Evolutionary conservation across 768 basidiomycete species (phyloP), one percentile per base, ranked within the genome.

Genomic region (Kwoniella sp.): DNA sequence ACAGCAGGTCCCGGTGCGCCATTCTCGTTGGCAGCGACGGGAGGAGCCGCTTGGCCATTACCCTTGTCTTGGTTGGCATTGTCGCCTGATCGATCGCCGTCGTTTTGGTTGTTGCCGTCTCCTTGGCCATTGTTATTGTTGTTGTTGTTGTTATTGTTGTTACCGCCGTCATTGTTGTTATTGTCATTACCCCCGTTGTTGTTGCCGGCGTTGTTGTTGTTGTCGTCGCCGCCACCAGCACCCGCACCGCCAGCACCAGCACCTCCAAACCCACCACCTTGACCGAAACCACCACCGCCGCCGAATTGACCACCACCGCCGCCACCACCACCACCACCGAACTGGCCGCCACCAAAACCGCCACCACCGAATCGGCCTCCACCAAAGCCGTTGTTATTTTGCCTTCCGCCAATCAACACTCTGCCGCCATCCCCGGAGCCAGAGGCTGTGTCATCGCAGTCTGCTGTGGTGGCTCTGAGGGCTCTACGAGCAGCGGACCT

Each of bases 1-100:
- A 71, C 73, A 30, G 64, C 57, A 19, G 67, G 68, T 33, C 72
- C 72, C n/a, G 72, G 57, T 40, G 53, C 22, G 24, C 61, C 59
- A 50, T 54, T 60, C 63, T 64, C 55, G 40, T 61, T 54, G 22
- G 58, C 58, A 37, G 58, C 65, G 8, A 60, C 58, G 2, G 65
- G 52, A 44, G 40, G 40, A n/a, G n/a, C n/a, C 33, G 40, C 52
- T 37, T 26, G 52, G 17, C 51, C 53, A n/a, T 56, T 56, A 17
- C 48, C 24, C 3, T 29, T 36, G 24, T 33, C 51, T 22, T 49
- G 36, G 55, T 37, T 15, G 10, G 1, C 37, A 40, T 27, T 27
- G 33, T 46, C 49, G 29, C 29, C 54, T 25, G 37, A 37, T 54
- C 47, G 46, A 27, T 65, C 58, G 21, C 63, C 63, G 36, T 54